A percentile compares a stretch with the other conserved stretches of the same genome.
These are phyloP conservation scores for Exophiala dermatitidis DNA, from an alignment of 2,329 filamentous ascomycete genomes.

Conservation along the genomic window DNA sequence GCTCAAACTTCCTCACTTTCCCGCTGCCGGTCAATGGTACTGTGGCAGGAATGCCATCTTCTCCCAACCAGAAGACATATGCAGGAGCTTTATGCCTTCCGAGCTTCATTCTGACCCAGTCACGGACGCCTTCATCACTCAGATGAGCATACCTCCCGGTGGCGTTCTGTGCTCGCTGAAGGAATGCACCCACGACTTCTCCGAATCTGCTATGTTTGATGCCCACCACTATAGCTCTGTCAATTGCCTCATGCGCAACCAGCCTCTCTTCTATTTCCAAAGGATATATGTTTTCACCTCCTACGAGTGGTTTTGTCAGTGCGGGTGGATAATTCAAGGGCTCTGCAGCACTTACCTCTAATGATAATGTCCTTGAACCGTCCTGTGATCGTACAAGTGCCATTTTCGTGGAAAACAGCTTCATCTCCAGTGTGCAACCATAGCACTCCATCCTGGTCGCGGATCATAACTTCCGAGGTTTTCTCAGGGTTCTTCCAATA, in stretches of 20 bases:
- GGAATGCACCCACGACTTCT: slow-evolving; percentile 63
- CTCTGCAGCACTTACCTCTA: slow-evolving; percentile 41
- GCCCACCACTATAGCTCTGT: slow-evolving; percentile 62
- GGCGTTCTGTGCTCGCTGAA: slow-evolving; percentile 31
- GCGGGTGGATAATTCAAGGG: neutral
- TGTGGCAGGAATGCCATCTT: slow-evolving; percentile 48
- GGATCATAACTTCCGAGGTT: slow-evolving; percentile 63
- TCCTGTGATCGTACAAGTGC: slow-evolving; percentile 66
- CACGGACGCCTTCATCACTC: slow-evolving; percentile 49
- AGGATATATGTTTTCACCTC: slow-evolving; percentile 67
- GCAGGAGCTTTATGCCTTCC: slow-evolving; percentile 62
- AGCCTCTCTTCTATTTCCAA: slow-evolving; percentile 69
- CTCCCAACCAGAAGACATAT: slow-evolving; percentile 69
- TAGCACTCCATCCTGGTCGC: slow-evolving; percentile 50
- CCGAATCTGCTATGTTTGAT: slow-evolving; percentile 64
- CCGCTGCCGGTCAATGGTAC: slow-evolving; percentile 65
- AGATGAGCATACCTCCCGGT: slow-evolving; percentile 27
- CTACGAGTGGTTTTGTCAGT: slow-evolving; percentile 30
- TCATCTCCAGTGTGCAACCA: slow-evolving; percentile 63
- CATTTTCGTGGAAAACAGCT: slow-evolving; percentile 47
- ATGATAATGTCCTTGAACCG: slow-evolving; percentile 77
- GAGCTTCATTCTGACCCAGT: slow-evolving; percentile 56
- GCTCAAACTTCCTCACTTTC: slow-evolving; percentile 62
- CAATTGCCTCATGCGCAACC: slow-evolving; percentile 55
- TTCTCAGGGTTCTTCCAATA: slow-evolving; percentile 64